Base-by-base conservation (phyloP, 257 asterid genomes). In the Rehmannia glutinosa region DNA sequence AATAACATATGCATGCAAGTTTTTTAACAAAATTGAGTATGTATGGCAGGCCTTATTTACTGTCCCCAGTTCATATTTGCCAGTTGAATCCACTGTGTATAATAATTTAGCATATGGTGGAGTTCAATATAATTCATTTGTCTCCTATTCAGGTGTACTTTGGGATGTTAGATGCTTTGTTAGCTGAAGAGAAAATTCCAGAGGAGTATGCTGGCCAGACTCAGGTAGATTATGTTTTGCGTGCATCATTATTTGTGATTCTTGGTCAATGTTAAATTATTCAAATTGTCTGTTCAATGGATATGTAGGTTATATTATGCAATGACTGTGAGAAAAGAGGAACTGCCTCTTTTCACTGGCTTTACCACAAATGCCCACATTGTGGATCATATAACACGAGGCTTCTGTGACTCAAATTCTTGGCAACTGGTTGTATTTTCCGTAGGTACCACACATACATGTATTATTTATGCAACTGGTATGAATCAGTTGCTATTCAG, bases 311-410 rank as follows among this genome's bases (percentile, higher is more conserved):
- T 53, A 88, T 91, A 73, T 63, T 91, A 71, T 91, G 97, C 95
- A 91, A 91, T 25, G 97, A 91, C 69, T 91, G 96, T 73, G 95
- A 76, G 71, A 83, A 75, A 70, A 80, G 77, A 82, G 97, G 94
- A 85, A 57, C 75, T 61, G 85, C 91, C 59, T 54, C 87, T 11
- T 91, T 88, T 46, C 96, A 91, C 69, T 91, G 91, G 91, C 78
- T 80, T 71, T 84, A 91, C 80, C 97, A 79, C 80, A 91, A 91
- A 83, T 91, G 97, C 80, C 75, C 85, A 23, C 17, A 76, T 55
- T 91, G 97, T 66, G 90, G 94, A 50, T 91, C 97, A 8, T 91
- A 86, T 77, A 91, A 86, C 70, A 91, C 96, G 16, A 78, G 96
- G 79, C 88, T 85, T 73, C 45, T 91, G 47, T 90, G 75, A 84